Base-by-base conservation (phyloP, 1,139 yeast genomes). In the Hemisphaericaspora subhashii region DNA sequence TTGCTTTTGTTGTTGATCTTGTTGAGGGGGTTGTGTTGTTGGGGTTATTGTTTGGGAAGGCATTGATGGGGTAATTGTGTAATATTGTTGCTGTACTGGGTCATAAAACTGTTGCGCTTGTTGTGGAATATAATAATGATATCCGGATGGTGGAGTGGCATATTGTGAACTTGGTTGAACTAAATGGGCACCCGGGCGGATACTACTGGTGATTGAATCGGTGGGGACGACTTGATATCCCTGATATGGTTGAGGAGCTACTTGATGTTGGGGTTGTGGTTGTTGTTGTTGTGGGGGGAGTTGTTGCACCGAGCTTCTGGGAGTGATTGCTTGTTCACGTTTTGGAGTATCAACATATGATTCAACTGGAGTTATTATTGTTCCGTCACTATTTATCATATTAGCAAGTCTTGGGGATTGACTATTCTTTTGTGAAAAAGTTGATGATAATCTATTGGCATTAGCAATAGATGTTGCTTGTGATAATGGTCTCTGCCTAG, bases 351-450 rank as follows among this genome's bases (percentile, higher is more conserved):
- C 49, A 5, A 51, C 58, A 42, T 44, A 39, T 1, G 70, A 57
- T 12, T 67, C 76, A 12, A 68, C 63, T 0, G 77, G 74, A 1
- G 77, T 68, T 22, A 70, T 66, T 9, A 69, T 65, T 2, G 77
- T 72, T 2, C 77, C 77, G 45, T 72, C 77, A 48, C 76, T 69
- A 43, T 72, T 72, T 36, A 72, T 70, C 66, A 71, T 64, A 45
- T 70, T 72, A 27, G 68, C 53, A 36, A 70, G 55, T 41, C 67
- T 59, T 12, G 74, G 70, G 13, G 67, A 64, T 37, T 58, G 60
- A 34, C 46, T 51, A 37, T 58, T 62, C 43, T 53, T 57, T 31
- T 58, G 61, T 3, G 72, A 65, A 45, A 65, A 66, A 1, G 74
- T 66, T 7, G 72, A 64, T 2, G 72, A 64, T 38, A 66, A 53